phyloP scores from a whole-genome alignment of 176 grass and related monocot genomes.

The Hordeum vulgare region MorexV3_pseudomolecules_assembly NC_058518.1:355942877-355943376 shows the following conservation, averaged over 20 bases:
- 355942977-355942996: conserved; percentile 21
- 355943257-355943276: background rate
- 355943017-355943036: conserved; percentile 89
- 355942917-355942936: background rate
- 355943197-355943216: conserved; percentile 54
- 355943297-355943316: background rate
- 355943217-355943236: conserved; percentile 43
- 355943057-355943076: conserved; percentile 85
- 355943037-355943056: conserved; percentile 95
- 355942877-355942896: background rate
- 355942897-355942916: background rate
- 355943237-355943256: background rate
- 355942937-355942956: background rate
- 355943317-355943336: background rate
- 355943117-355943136: conserved; percentile 71
- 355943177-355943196: conserved; percentile 84
- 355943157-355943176: conserved; percentile 71
- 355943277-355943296: background rate
- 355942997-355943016: conserved; percentile 69
- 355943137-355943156: conserved; percentile 57
- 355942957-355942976: background rate
- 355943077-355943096: conserved; percentile 68
- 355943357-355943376: background rate
- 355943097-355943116: conserved; percentile 44
- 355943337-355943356: conserved; percentile 19